Base-by-base conservation (phyloP, 2,329 filamentous ascomycete species). In the Mollisia scopiformis region DNA sequence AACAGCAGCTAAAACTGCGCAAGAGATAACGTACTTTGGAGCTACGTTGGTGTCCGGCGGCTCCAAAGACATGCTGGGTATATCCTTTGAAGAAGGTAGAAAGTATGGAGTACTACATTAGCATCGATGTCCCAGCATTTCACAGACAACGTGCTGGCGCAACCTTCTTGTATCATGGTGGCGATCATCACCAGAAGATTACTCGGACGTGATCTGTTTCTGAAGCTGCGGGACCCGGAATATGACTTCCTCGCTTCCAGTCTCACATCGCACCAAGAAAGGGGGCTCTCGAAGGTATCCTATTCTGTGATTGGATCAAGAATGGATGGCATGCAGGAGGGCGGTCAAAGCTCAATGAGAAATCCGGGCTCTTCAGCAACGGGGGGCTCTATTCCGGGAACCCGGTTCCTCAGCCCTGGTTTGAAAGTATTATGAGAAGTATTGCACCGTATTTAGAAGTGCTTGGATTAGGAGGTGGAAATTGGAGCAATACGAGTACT, bases 1-100 rank as follows among this genome's bases (percentile, higher is more conserved):
- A 21, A 62, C 19, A n/a, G 35, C 54, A n/a, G 50, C 47, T 25
- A 62, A 21, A 19, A 64, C 55, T 3, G 57, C 62, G 52, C 49
- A 57, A 14, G 62, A 55, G 39, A 59, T 55, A 27, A 62, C 21
- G 31, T 58, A 62, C 7, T 41, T 55, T 1, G 50, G 46, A 16
- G 55, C 56, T 27, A 55, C 31, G 31, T 56, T 60, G 43, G 50
- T 41, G 50, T 64, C 59, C 8, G 57, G 57, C 43, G n/a, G 25
- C 28, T 10, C 23, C 23, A 28, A 11, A 16, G 43, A 47, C 43
- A 47, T 47, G 8, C n/a, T 47, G 11, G n/a, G 28, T 13, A 23
- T 27, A 5, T 11, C n/a, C 8, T 27, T 16, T 13, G 21, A 16
- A 21, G 41, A 27, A 19, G 21, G 37, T 10, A 43, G n/a, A 6